phyloP scores from a whole-genome alignment of 345 rosid species.

The Syzygium aromaticum region DNA sequence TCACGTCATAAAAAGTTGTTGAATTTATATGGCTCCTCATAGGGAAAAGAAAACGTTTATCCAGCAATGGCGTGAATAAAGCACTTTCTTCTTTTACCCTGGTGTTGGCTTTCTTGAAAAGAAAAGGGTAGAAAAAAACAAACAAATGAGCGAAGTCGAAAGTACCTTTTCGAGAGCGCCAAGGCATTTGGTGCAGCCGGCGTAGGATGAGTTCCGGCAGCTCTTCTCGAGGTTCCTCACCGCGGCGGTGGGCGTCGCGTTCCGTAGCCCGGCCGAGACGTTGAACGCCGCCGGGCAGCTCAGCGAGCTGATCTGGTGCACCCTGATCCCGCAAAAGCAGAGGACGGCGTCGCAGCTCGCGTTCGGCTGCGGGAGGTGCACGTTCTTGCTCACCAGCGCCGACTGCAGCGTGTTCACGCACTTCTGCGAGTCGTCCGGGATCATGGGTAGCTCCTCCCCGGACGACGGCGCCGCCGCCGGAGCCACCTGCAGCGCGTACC shows the following conservation, averaged over 20 bases:
- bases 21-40: neutral
- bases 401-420: slow-evolving; percentile 88
- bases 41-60: neutral
- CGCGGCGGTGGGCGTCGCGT: slow-evolving; percentile 85
- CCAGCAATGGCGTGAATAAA: neutral
- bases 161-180: slow-evolving; percentile 88
- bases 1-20: neutral
- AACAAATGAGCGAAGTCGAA: neutral
- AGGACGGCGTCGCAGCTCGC: slow-evolving; percentile 76
- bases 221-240: slow-evolving; percentile 81
- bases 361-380: slow-evolving; percentile 82
- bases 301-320: slow-evolving; percentile 89
- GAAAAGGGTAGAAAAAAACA: neutral
- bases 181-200: slow-evolving; percentile 93
- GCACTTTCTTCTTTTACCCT: neutral
- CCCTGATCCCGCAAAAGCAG: slow-evolving; percentile 94
- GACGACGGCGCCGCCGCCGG: slow-evolving; percentile 42
- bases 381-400: slow-evolving; percentile 65
- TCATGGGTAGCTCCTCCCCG: slow-evolving; percentile 58
- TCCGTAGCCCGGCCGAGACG: slow-evolving; percentile 46
- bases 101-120: neutral
- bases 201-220: slow-evolving; percentile 80
- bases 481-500: slow-evolving; percentile 57
- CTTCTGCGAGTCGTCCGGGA: slow-evolving; percentile 96
- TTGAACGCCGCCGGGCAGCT: slow-evolving; percentile 98